These are phyloP conservation scores for Macrotyloma uniflorum DNA, from an alignment of 306 rosid species.

Conservation along the genomic window DNA sequence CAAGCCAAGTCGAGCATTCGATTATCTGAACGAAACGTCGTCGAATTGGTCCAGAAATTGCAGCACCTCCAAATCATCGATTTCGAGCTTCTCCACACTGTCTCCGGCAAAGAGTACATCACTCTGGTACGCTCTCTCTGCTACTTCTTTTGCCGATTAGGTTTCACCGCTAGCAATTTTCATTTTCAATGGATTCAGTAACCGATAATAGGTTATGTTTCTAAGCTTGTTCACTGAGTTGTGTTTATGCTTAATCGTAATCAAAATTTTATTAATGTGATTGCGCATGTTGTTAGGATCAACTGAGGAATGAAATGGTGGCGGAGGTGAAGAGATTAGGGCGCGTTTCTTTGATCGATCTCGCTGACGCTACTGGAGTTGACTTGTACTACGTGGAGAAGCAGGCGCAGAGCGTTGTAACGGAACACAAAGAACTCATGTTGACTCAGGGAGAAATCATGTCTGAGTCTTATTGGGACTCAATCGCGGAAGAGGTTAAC, in stretches of 20 bases:
- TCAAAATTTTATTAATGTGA: not conserved
- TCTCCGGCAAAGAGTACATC: conserved; percentile 95
- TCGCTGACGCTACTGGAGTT: conserved; percentile 82
- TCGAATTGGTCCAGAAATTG: conserved; percentile 91
- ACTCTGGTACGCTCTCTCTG: conserved; percentile 66
- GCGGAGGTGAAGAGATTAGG: conserved; percentile 75
- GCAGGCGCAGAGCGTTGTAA: conserved; percentile 63
- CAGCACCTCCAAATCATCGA: conserved; percentile 92
- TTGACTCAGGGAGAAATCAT: conserved; percentile 86
- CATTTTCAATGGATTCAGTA: not conserved
- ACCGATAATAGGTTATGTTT: not conserved
- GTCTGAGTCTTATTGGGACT: conserved; percentile 86
- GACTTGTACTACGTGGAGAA: conserved; percentile 91
- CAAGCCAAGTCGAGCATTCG: conserved; percentile 92
- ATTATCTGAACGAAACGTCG: conserved; percentile 94
- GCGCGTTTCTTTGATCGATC: conserved; percentile 83
- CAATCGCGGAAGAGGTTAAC: conserved; percentile 81
- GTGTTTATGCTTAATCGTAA: conserved; percentile 11
- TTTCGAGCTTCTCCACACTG: conserved; percentile 94
- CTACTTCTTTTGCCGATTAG: conserved; percentile 12
- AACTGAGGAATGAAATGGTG: conserved; percentile 77
- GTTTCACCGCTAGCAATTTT: conserved; percentile 8
- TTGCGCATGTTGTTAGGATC: conserved; percentile 59
- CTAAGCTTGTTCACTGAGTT: not conserved
- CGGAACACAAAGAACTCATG: conserved; percentile 66